Percentiles rank a stretch among this genome's conserved stretches.
phyloP scores from a whole-genome alignment of 1,284 basidiomycete genomes.

The Rhodotorula sp. region DNA sequence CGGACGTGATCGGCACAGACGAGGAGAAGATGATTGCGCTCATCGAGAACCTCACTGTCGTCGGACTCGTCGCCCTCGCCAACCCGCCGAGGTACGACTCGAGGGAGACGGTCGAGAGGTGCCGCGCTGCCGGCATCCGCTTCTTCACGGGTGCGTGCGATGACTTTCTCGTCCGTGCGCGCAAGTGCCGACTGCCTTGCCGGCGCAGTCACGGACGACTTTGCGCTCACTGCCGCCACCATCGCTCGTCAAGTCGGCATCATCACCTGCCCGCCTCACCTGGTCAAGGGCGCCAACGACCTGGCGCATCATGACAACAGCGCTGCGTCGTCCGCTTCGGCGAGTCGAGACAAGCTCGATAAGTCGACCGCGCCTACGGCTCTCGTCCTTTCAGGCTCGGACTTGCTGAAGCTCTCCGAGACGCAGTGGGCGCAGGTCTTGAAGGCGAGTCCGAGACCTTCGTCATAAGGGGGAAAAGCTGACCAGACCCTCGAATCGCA shows the following conservation, averaged over 20 bases:
- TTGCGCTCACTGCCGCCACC: conserved; percentile 58
- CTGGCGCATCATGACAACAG: conserved; percentile 41
- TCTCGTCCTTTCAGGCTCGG: conserved; percentile 46
- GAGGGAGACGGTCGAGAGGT: conserved; percentile 56
- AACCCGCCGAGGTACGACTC: conserved; percentile 66
- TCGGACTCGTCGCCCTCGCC: conserved; percentile 64
- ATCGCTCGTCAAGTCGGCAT: conserved; percentile 65
- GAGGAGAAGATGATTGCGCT: conserved; percentile 47
- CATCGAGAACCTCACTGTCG: conserved; percentile 57
- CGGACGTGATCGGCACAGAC: conserved; percentile 38
- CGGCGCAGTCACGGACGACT: conserved; percentile 65
- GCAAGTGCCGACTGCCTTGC: conserved; percentile 60
- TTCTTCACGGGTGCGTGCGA: conserved; percentile 15
- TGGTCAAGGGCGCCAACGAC: conserved; percentile 53
- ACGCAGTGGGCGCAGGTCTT: conserved; percentile 56
- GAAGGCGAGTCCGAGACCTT: background rate
- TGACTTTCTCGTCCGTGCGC: background rate
- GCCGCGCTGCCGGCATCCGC: conserved; percentile 55
- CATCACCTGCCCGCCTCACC: conserved; percentile 52
- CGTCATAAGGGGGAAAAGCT: too few relatives aligned
- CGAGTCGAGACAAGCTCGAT: background rate
- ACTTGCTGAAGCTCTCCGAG: conserved; percentile 52
- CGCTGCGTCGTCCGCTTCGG: background rate
- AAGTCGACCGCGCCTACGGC: too few relatives aligned
- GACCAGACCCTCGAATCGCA: conserved; percentile 44